Evolutionary conservation across 805 yeast species (phyloP), one percentile per base, ranked within the genome.

Genomic region (Wickerhamiella sorbophila): DNA sequence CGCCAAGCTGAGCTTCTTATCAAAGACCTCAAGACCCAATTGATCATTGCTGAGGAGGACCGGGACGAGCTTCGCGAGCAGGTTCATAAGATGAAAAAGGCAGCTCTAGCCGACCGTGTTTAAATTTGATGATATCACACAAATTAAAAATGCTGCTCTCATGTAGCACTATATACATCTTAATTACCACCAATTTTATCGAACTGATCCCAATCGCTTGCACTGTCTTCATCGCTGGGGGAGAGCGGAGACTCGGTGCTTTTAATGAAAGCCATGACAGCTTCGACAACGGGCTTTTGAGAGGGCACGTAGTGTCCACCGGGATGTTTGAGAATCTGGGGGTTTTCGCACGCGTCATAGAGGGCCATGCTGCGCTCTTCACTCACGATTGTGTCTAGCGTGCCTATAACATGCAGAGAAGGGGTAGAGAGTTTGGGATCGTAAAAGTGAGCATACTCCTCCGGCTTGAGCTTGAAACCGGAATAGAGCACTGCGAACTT

Each of bases 231-330:
- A 14, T 36, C 45, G 17, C 17, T 38, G 4, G 29, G 35, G 12
- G 29, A 33, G 31, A 22, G 40, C 15, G 39, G 35, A 2, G 15
- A 22, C 33, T 24, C 40, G 5, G 31, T 31, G 4, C 35, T 26
- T 5, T 40, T 22, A 29, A 53, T 44, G 52, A 63, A 64, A 6
- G 50, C 49, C 3, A 52, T 48, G 6, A 63, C 61, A 3, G 53
- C 47, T 9, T 48, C 52, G 12, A 63, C 51, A 39, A 66, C 59
- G 43, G 70, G 73, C 59, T 81, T 82, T 39, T 86, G 79, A 61
- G 84, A 85, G 22, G 97, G 98, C 37, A 88, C 95, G 63, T 81
- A 86, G 57, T 88, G 98, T 1, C 97, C 96, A 46, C 98, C 97
- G 8, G 96, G 96, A 55, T 88, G 98, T 48, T 73, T 79, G 45